A percentile compares a stretch with the other conserved stretches of the same genome.
phyloP scores from a whole-genome alignment of 257 asterid species.

The Gentiana dahurica region DNA sequence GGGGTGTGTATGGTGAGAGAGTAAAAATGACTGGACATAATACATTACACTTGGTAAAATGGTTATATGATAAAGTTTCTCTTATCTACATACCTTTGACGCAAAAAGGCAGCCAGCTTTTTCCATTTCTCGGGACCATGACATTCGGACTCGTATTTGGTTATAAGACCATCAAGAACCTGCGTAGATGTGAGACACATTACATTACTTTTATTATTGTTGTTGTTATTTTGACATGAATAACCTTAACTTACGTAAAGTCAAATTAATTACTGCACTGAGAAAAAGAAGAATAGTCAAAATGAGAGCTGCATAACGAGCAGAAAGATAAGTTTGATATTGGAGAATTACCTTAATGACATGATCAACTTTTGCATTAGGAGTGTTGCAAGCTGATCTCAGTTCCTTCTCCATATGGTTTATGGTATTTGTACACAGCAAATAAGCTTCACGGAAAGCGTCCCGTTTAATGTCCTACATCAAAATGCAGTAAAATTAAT shows the following conservation, averaged over 20 bases:
- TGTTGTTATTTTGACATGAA: no score
- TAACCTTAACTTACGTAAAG: no score
- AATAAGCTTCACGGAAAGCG: slow-evolving; percentile 85
- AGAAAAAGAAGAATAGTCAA: not conserved
- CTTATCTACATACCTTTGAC: slow-evolving; percentile 55
- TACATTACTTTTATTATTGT: no score
- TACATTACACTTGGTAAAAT: no score
- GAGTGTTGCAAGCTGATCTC: slow-evolving; percentile 75
- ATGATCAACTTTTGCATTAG: slow-evolving; percentile 64
- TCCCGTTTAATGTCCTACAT: slow-evolving; percentile 85
- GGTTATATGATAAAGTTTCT: no score
- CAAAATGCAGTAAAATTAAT: slow-evolving; percentile 9
- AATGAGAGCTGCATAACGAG: not conserved
- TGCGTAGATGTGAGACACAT: slow-evolving; percentile 15
- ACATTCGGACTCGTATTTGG: slow-evolving; percentile 69
- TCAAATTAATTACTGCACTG: not conserved
- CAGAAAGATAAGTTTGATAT: slow-evolving; percentile 6
- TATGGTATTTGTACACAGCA: slow-evolving; percentile 56
- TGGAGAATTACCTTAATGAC: slow-evolving; percentile 55
- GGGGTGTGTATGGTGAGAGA: no score
- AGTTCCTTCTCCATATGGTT: slow-evolving; percentile 87
- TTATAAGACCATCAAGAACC: slow-evolving; percentile 75
- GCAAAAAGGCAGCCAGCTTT: slow-evolving; percentile 59
- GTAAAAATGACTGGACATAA: no score
- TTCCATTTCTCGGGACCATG: slow-evolving; percentile 98